Evolutionary conservation across 2,329 filamentous ascomycete genomes (phyloP), one percentile per base, ranked within the genome.

Genomic region (Ceratocystis diversiconidia): DNA sequence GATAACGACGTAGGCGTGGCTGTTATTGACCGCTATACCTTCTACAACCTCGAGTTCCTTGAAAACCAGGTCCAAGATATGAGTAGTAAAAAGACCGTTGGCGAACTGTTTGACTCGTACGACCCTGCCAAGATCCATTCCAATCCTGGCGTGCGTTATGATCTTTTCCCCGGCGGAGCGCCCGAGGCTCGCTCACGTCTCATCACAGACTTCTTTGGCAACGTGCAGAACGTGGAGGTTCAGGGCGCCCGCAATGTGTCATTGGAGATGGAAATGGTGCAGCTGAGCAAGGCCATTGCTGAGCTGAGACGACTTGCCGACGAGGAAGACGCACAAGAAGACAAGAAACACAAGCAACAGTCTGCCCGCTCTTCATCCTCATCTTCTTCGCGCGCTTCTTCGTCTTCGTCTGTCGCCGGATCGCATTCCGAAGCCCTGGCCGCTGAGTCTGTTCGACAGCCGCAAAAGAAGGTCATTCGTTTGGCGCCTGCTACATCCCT

Each of bases 1-100:
- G 94, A 99, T 76, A 95, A 92, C 75, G 94, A 99, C 73, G 92
- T 99, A 43, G 94, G 94, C 44, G 94, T 99, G 28, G 94, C 94
- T 41, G 94, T 99, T 69, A 99, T 99, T 73, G 94, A 99, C 75
- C 87, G 94, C 68, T 99, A 95, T 80, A 99, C 94, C 5, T 99
- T 97, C 77, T 97, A 96, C 78, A 96, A 96, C 72, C 84, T 99
- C 64, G 94, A 99, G 72, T 99, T 96, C 74, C 83, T 99, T 41
- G 94, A 99, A 75, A 89, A 85, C 2, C 87, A 95, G 72, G 89
- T 97, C 67, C 87, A 86, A 68, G 92, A 92, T 69, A 85, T 92
- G 52, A 88, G 85, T 72, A 91, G 86, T 70, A 94, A 96, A 74
- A 87, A 92, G 76, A 96, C 91, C 0, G 79, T 99, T 41, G 94